Conservation (phyloP, 805 yeast species). For the Candida tibetensis region DNA sequence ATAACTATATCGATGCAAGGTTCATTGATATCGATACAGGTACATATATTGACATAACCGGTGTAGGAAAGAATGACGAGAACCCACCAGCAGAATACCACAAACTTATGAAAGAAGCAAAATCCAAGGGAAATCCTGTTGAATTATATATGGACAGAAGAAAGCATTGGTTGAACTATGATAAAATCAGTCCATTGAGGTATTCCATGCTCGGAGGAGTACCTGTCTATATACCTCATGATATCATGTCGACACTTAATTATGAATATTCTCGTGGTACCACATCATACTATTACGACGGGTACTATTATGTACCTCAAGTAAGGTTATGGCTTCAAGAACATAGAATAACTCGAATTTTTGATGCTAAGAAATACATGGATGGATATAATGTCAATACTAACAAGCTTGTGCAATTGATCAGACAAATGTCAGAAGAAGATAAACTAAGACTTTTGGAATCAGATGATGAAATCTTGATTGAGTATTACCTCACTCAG, state of each 20-base stretch:
- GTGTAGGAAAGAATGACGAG: slow-evolving; percentile 12
- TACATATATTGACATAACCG: slow-evolving; percentile 14
- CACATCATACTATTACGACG: slow-evolving; percentile 5
- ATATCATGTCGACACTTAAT: slow-evolving; percentile 9
- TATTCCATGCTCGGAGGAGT: slow-evolving; percentile 10
- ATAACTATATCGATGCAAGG: slow-evolving; percentile 17
- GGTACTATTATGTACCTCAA: slow-evolving; percentile 10
- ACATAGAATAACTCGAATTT: slow-evolving; percentile 10
- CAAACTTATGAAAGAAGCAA: slow-evolving; percentile 15
- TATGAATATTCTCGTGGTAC: slow-evolving; percentile 10
- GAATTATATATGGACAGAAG: slow-evolving; percentile 32
- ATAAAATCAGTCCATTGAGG: slow-evolving; percentile 14
- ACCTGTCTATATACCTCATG: slow-evolving; percentile 12
- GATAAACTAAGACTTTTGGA: slow-evolving; percentile 8
- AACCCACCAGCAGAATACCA: slow-evolving; percentile 20
- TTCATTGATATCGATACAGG: slow-evolving; percentile 17
- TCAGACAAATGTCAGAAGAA: slow-evolving; percentile 7
- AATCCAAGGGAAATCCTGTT: slow-evolving; percentile 16
- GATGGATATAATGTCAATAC: slow-evolving; percentile 5
- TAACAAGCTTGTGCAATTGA: slow-evolving; percentile 8
- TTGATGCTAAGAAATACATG: slow-evolving; percentile 5
- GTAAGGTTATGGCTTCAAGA: slow-evolving; percentile 11
- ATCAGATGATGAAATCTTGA: slow-evolving; percentile 5
- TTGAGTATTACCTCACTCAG: slow-evolving; percentile 9
- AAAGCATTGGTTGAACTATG: slow-evolving; percentile 29